Conservation (phyloP, 768 basidiomycete species). For the Grammothele lineata region DNA sequence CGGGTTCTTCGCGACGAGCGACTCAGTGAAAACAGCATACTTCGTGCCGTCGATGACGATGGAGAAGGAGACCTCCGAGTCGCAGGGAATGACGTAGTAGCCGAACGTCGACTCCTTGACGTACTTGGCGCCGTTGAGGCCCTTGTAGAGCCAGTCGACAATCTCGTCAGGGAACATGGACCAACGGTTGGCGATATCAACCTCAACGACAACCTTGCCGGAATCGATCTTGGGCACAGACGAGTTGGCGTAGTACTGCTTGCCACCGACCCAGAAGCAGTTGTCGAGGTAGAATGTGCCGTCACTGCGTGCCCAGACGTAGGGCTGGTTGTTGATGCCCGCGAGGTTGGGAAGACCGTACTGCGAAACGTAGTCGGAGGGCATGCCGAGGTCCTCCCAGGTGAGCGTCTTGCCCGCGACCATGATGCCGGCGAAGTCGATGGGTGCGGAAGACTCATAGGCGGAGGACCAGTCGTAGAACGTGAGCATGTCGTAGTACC, state of each 20-base stretch:
- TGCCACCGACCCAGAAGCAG: slow-evolving; percentile 5
- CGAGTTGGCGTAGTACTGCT: not conserved
- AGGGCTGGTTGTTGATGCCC: slow-evolving; percentile 6
- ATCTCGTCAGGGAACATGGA: slow-evolving; percentile 5
- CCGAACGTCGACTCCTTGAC: slow-evolving; percentile 4
- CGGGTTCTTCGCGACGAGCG: slow-evolving; percentile 12
- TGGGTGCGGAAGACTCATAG: not conserved
- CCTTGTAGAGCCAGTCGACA: slow-evolving; percentile 7
- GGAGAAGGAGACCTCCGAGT: slow-evolving; percentile 4
- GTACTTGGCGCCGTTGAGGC: slow-evolving; percentile 8
- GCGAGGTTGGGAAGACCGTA: slow-evolving; percentile 10
- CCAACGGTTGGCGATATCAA: slow-evolving; percentile 2
- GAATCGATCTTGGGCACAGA: slow-evolving; percentile 1
- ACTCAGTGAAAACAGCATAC: slow-evolving; percentile 4
- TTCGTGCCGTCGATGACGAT: slow-evolving; percentile 10
- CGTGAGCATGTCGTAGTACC: slow-evolving; percentile 13
- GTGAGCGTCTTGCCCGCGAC: slow-evolving; percentile 2
- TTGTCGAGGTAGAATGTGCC: slow-evolving; percentile 11
- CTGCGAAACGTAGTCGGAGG: not conserved
- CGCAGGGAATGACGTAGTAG: slow-evolving; percentile 12
- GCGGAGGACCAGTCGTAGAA: slow-evolving; percentile 8
- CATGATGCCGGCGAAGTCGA: slow-evolving; percentile 10
- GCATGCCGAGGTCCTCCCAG: slow-evolving; percentile 9
- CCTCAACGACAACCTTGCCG: slow-evolving; percentile 2
- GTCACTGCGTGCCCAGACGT: slow-evolving; percentile 4